Evolutionary conservation across 2,329 filamentous ascomycete genomes (phyloP).

Genomic region (Alternaria dauci): DNA sequence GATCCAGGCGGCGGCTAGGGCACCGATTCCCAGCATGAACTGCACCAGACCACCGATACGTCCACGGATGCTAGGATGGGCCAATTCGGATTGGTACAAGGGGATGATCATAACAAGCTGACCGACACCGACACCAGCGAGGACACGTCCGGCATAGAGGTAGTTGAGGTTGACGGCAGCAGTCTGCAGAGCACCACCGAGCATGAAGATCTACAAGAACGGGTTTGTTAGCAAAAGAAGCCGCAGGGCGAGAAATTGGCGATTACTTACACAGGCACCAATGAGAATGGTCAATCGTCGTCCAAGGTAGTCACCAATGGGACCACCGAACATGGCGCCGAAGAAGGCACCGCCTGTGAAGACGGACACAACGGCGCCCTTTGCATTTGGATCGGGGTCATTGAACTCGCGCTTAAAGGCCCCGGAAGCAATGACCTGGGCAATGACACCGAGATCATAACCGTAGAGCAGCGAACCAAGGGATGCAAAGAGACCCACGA

Average conservation of each 20-base stretch:
- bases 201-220: slow-evolving; percentile 60
- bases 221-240: not conserved
- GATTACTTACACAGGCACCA: slow-evolving; percentile 66
- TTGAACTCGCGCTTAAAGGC: slow-evolving; percentile 55
- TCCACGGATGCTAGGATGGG: slow-evolving; percentile 79
- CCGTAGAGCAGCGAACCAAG: slow-evolving; percentile 66
- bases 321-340: slow-evolving; percentile 71
- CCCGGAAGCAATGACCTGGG: slow-evolving; percentile 61
- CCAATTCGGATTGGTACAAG: slow-evolving; percentile 80
- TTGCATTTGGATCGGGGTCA: slow-evolving; percentile 52
- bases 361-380: slow-evolving; percentile 76
- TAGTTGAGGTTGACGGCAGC: slow-evolving; percentile 68
- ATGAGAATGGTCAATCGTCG: slow-evolving; percentile 75
- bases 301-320: slow-evolving; percentile 69
- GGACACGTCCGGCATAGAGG: slow-evolving; percentile 73
- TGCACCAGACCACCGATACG: slow-evolving; percentile 79
- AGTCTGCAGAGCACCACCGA: slow-evolving; percentile 78
- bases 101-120: slow-evolving; percentile 71
- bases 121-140: slow-evolving; percentile 73
- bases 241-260: too few relatives aligned
- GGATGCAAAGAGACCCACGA: slow-evolving; percentile 67
- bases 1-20: slow-evolving; percentile 76
- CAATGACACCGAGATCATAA: slow-evolving; percentile 69
- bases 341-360: slow-evolving; percentile 81
- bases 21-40: slow-evolving; percentile 82